Conservation (phyloP, 2,329 filamentous ascomycete species). For the Phoma herbarum region DNA sequence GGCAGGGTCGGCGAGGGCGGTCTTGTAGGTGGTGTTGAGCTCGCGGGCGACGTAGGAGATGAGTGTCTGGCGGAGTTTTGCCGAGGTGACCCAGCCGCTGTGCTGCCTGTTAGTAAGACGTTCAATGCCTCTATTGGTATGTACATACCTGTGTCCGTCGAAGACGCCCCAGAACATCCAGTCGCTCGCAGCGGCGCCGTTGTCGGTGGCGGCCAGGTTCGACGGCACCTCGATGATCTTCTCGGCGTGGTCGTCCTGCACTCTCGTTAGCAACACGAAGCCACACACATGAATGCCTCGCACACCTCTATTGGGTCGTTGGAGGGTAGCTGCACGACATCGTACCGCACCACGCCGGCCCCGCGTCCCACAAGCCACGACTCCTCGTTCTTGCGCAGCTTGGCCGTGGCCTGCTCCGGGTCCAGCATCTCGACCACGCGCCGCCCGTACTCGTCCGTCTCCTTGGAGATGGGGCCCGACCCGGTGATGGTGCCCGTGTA, state of each 20-base stretch:
- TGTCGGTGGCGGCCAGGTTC: slow-evolving; percentile 63
- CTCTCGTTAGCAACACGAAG: too few relatives aligned
- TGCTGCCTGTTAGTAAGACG: neutral
- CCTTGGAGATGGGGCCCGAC: slow-evolving; percentile 87
- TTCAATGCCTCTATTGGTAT: neutral
- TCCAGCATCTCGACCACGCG: slow-evolving; percentile 96
- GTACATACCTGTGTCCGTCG: slow-evolving; percentile 84
- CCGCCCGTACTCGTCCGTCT: slow-evolving; percentile 82
- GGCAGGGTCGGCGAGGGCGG: slow-evolving; percentile 66
- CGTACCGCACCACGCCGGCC: slow-evolving; percentile 91
- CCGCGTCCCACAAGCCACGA: slow-evolving; percentile 91
- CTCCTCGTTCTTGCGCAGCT: slow-evolving; percentile 87
- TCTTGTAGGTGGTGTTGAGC: slow-evolving; percentile 89
- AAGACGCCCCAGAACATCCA: slow-evolving; percentile 99
- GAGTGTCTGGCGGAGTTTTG: slow-evolving; percentile 89
- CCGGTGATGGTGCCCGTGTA: slow-evolving; percentile 87
- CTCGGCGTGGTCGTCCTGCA: slow-evolving; percentile 97
- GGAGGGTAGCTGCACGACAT: slow-evolving; percentile 88
- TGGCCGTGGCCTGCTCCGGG: slow-evolving; percentile 90
- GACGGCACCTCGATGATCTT: slow-evolving; percentile 92
- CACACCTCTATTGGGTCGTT: too few relatives aligned
- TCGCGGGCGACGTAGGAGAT: slow-evolving; percentile 94
- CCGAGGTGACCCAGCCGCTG: slow-evolving; percentile 97
- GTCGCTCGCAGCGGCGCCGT: slow-evolving; percentile 71
- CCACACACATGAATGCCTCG: too few relatives aligned